Conservation (phyloP, 169 alveolate species). For the Eimeria brunetti region DNA sequence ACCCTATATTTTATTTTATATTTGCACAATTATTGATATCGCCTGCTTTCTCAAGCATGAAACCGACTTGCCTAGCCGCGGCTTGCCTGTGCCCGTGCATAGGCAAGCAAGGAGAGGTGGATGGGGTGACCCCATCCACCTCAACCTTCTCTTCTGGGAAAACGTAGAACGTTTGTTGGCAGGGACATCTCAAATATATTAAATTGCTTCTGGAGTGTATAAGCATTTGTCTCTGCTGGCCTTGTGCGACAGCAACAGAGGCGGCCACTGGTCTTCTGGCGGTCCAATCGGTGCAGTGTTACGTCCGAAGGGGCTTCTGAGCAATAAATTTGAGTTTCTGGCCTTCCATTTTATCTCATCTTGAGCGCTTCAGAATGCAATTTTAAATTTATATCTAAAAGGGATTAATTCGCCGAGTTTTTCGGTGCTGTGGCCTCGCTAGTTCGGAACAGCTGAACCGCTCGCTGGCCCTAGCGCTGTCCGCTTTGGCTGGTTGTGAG, state of each 20-base stretch:
- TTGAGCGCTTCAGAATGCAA: not conserved
- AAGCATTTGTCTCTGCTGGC: not conserved
- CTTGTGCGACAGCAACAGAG: not conserved
- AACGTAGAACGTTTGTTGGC: not conserved
- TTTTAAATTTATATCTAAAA: not conserved
- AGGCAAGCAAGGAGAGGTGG: too few relatives aligned
- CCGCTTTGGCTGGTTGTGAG: constrained; percentile 23
- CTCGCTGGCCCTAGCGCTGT: not conserved
- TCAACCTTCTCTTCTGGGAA: not conserved
- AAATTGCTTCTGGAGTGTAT: not conserved
- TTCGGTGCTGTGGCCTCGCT: not conserved
- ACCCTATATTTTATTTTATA: too few relatives aligned
- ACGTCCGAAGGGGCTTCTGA: not conserved
- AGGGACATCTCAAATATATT: not conserved
- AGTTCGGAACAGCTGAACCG: not conserved
- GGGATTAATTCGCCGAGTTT: not conserved
- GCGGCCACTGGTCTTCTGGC: not conserved
- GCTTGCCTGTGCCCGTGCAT: too few relatives aligned
- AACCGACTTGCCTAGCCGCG: too few relatives aligned
- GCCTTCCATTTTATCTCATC: not conserved
- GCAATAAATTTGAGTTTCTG: not conserved
- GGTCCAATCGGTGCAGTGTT: not conserved
- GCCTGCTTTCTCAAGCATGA: too few relatives aligned
- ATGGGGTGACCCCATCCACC: not conserved
- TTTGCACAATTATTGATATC: too few relatives aligned